phyloP scores from a whole-genome alignment of 495 filamentous ascomycete species.

The Hypoxylon intermedium region DNA sequence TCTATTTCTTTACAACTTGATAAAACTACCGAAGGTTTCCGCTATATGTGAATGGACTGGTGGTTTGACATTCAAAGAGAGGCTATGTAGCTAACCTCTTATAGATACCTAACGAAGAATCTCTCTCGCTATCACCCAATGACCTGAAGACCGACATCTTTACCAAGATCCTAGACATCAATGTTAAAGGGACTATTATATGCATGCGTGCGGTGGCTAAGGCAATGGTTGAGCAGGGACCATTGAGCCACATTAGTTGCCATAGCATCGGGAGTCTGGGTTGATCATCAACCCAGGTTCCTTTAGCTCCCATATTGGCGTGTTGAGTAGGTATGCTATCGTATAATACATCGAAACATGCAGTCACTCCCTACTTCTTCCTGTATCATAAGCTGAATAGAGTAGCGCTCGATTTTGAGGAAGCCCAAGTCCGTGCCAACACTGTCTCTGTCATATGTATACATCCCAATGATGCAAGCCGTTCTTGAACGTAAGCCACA shows the following conservation, averaged over 20 bases:
- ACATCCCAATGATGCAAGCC: constrained; percentile 10
- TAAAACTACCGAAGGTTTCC: too few species aligned
- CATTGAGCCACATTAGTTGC: not conserved
- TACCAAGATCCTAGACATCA: too few species aligned
- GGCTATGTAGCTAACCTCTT: too few species aligned
- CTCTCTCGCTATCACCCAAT: too few species aligned
- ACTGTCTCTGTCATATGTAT: constrained; percentile 14
- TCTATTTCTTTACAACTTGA: too few species aligned
- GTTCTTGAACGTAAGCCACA: not conserved
- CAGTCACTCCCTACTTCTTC: too few species aligned
- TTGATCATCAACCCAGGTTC: constrained; percentile 9
- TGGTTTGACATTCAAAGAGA: too few species aligned
- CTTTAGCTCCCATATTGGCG: not conserved
- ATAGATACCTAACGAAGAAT: too few species aligned
- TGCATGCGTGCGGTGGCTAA: not conserved
- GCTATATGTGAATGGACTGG: too few species aligned
- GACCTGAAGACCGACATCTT: too few species aligned
- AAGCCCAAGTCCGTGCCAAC: constrained; percentile 10
- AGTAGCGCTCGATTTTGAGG: constrained; percentile 8
- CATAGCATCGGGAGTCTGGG: not conserved
- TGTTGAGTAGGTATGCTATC: not conserved
- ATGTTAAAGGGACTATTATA: too few species aligned
- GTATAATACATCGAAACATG: constrained; percentile 9
- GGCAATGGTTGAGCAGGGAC: not conserved
- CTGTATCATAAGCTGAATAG: too few species aligned